phyloP scores from a whole-genome alignment of 1,284 basidiomycete genomes.

The Fistulina hepatica region DNA sequence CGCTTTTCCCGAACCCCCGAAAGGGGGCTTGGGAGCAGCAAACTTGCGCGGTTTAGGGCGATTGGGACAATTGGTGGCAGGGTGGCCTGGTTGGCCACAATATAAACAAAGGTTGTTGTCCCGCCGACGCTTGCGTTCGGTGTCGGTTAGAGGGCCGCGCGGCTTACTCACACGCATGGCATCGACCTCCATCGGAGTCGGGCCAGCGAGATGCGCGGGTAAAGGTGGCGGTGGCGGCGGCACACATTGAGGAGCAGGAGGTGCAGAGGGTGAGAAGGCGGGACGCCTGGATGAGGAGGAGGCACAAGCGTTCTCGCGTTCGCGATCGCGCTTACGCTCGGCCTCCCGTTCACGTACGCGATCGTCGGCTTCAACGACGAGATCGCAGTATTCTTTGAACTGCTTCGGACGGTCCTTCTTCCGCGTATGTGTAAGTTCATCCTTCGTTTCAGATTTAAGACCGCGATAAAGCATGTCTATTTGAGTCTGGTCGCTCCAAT shows the following conservation, averaged over 20 bases:
- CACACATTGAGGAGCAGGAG: too few relatives aligned
- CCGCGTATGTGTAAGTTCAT: not conserved
- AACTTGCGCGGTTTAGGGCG: not conserved
- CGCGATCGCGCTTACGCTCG: not conserved
- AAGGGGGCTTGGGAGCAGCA: not conserved
- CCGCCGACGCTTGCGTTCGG: slow-evolving; percentile 2
- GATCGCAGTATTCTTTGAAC: not conserved
- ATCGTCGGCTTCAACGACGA: not conserved
- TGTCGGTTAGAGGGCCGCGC: slow-evolving; percentile 2
- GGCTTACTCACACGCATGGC: slow-evolving; percentile 2
- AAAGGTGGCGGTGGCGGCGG: slow-evolving; percentile 3
- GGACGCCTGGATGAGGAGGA: too few relatives aligned
- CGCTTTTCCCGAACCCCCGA: slow-evolving; percentile 1
- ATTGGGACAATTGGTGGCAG: not conserved
- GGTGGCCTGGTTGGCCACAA: slow-evolving; percentile 2
- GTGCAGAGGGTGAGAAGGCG: too few relatives aligned
- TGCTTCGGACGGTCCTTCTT: too few relatives aligned
- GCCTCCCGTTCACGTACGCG: not conserved
- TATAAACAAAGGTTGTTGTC: slow-evolving; percentile 5
- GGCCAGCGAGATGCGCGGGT: slow-evolving; percentile 3
- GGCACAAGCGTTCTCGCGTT: not conserved
- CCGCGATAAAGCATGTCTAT: not conserved
- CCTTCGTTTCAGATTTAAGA: not conserved
- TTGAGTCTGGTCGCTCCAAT: not conserved
- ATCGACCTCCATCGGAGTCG: slow-evolving; percentile 10